Evolutionary conservation across 73 alveolate species (phyloP).

Genomic region (Tetrahymena borealis): DNA sequence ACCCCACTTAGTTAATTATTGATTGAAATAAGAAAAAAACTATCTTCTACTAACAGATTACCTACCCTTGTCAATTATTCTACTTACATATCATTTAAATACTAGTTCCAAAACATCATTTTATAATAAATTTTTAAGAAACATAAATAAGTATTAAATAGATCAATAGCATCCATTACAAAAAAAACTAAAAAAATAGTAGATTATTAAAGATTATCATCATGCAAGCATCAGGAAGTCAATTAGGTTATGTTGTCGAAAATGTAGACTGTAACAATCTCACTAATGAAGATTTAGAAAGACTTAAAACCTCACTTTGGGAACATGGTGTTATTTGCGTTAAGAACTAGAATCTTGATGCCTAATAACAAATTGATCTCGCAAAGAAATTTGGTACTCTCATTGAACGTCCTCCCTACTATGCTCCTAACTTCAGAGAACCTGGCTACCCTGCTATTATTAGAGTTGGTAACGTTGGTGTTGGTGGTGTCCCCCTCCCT

Average conservation of each 20-base stretch:
- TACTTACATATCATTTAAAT: background rate
- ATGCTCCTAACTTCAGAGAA: background rate
- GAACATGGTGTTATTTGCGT: background rate
- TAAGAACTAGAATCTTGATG: background rate
- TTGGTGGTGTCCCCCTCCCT: background rate
- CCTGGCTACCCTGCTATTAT: background rate
- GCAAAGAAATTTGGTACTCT: background rate
- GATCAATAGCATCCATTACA: background rate
- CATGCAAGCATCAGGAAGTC: constrained; percentile 2
- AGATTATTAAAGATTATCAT: background rate
- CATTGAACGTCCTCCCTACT: background rate
- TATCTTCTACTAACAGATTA: background rate
- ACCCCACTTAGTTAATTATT: background rate
- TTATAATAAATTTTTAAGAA: background rate
- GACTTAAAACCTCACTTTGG: background rate
- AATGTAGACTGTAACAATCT: background rate
- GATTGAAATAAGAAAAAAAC: background rate
- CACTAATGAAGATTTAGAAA: background rate
- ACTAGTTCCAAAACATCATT: background rate
- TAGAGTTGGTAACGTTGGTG: background rate
- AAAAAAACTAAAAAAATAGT: background rate
- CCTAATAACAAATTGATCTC: background rate
- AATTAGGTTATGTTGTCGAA: background rate
- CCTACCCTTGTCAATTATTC: background rate
- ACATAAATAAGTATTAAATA: background rate